phyloP scores from a whole-genome alignment of 257 asterid genomes.

The Fraxinus anomala region DNA sequence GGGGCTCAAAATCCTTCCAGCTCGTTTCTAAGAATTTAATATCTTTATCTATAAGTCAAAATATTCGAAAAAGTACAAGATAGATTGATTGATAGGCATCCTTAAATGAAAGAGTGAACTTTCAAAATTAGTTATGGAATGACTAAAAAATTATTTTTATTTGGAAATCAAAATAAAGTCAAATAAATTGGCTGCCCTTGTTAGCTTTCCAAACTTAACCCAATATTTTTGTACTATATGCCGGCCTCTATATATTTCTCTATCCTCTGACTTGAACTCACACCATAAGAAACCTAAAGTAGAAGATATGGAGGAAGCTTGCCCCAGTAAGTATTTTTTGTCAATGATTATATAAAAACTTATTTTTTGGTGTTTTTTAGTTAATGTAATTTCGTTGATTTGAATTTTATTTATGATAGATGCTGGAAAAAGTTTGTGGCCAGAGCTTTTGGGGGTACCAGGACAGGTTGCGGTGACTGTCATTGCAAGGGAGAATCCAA shows the following conservation, averaged over 20 bases:
- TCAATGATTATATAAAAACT: background rate
- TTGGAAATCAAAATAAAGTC: background rate
- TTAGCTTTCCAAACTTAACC: background rate
- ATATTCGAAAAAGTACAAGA: too few species aligned
- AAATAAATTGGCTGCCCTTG: background rate
- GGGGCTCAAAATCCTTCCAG: too few species aligned
- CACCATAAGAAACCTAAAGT: background rate
- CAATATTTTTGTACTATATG: background rate
- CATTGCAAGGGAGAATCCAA: constrained; percentile 20
- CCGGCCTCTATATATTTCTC: background rate
- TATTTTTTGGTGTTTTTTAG: background rate
- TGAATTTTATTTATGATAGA: constrained; percentile 2
- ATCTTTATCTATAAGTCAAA: too few species aligned
- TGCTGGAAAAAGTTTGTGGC: constrained; percentile 32
- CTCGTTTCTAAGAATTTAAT: too few species aligned
- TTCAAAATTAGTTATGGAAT: too few species aligned
- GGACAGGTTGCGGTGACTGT: constrained; percentile 22
- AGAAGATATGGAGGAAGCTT: constrained; percentile 26
- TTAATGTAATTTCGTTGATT: background rate
- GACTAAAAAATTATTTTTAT: too few species aligned
- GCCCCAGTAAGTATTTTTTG: constrained; percentile 27
- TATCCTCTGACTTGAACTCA: background rate
- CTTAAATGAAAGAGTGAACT: too few species aligned
- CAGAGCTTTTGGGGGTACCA: constrained; percentile 27
- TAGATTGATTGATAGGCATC: too few species aligned